Percentiles rank a stretch among this genome's conserved stretches.
Conservation (phyloP, 1,284 basidiomycete species). For the Wolfiporia cocos region DNA sequence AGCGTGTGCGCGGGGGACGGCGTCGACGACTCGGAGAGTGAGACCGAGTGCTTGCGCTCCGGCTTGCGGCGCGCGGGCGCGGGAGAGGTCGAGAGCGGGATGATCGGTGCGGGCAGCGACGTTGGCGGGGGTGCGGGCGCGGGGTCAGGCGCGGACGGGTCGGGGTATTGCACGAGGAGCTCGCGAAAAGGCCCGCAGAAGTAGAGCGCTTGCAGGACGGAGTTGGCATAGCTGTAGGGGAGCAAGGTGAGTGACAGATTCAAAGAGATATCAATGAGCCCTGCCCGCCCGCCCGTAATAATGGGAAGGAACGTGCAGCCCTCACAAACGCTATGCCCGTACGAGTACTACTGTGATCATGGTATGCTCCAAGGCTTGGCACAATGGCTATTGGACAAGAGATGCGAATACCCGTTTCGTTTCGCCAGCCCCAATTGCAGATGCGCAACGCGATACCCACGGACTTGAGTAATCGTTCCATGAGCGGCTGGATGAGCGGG, state of each 20-base stretch:
- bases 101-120: constrained; percentile 33
- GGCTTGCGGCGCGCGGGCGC: constrained; percentile 19
- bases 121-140: constrained; percentile 19
- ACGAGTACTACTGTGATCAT: too few relatives aligned
- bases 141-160: constrained; percentile 33
- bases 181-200: constrained; percentile 80
- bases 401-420: too few relatives aligned
- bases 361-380: constrained; percentile 1
- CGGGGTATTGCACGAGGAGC: constrained; percentile 58
- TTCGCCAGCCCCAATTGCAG: too few relatives aligned
- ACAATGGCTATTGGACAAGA: too few relatives aligned
- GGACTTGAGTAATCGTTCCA: too few relatives aligned
- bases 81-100: constrained; percentile 34
- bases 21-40: constrained; percentile 16
- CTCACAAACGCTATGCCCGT: too few relatives aligned
- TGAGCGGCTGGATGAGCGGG: too few relatives aligned
- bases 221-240: constrained; percentile 85
- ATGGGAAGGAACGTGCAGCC: too few relatives aligned
- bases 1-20: constrained; percentile 1
- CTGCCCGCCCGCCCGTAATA: background rate
- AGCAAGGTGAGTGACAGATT: constrained; percentile 5
- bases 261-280: background rate
- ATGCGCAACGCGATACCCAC: too few relatives aligned
- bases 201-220: constrained; percentile 94
- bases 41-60: constrained; percentile 20